These are phyloP conservation scores for Podospora bellae-mahoneyi DNA, from an alignment of 495 filamentous ascomycete genomes.

Conservation along the genomic window DNA sequence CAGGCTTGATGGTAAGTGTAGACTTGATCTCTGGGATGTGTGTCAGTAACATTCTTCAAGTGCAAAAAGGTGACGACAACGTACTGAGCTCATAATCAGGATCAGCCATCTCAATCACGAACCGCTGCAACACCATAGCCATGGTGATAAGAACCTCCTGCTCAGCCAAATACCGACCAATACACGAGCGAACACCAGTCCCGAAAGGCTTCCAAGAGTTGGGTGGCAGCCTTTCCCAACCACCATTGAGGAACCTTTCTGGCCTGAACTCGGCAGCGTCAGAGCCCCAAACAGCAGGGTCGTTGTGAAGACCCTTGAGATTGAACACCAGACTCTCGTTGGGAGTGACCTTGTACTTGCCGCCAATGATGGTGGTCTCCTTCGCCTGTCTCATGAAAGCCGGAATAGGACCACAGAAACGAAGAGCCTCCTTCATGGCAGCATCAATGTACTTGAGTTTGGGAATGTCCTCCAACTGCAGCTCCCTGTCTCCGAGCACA, in stretches of 20 bases:
- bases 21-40: conserved; percentile 43
- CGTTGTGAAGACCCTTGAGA: conserved; percentile 48
- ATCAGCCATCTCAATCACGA: conserved; percentile 49
- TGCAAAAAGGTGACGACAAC: neutral
- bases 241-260: conserved; percentile 53
- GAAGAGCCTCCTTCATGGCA: conserved; percentile 58
- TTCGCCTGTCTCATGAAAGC: conserved; percentile 29
- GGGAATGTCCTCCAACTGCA: conserved; percentile 58
- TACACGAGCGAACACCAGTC: conserved; percentile 37
- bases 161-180: conserved; percentile 52
- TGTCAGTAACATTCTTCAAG: neutral
- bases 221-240: conserved; percentile 46
- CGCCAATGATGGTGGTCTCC: conserved; percentile 35
- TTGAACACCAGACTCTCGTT: conserved; percentile 50
- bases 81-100: conserved; percentile 53
- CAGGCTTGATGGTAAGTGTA: conserved; percentile 66
- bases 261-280: conserved; percentile 36
- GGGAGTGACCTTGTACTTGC: conserved; percentile 58
- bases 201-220: conserved; percentile 55
- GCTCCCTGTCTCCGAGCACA: conserved; percentile 54
- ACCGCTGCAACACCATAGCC: conserved; percentile 50
- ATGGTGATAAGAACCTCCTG: conserved; percentile 48
- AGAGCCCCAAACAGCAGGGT: conserved; percentile 34
- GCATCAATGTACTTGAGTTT: conserved; percentile 59
- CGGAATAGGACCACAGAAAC: conserved; percentile 54